Conservation (phyloP, 768 basidiomycete genomes). For the Boletus vermiculosoides region DNA sequence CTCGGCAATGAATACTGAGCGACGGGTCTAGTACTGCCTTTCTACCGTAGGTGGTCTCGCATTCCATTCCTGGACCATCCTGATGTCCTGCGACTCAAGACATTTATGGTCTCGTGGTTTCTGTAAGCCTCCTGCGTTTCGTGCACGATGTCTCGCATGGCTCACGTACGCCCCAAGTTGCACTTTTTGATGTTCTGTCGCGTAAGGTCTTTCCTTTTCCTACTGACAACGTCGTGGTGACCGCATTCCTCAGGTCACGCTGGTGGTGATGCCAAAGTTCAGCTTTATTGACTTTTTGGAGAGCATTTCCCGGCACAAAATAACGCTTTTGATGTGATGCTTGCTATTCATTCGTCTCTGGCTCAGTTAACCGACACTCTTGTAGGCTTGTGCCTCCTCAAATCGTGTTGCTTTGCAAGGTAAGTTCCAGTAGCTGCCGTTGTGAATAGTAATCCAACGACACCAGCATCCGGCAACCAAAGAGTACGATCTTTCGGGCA, state of each 20-base stretch:
- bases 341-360: neutral
- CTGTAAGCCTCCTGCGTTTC: constrained; percentile 36
- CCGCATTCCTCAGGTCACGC: constrained; percentile 40
- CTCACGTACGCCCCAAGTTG: constrained; percentile 35
- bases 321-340: constrained; percentile 54
- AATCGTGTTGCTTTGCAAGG: constrained; percentile 66
- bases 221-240: neutral
- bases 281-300: constrained; percentile 59
- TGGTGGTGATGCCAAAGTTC: constrained; percentile 64
- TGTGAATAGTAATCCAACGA: neutral
- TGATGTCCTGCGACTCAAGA: constrained; percentile 37
- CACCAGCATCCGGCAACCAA: constrained; percentile 51
- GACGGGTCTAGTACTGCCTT: constrained; percentile 49
- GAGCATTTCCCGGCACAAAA: constrained; percentile 56
- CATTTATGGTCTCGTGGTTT: constrained; percentile 59
- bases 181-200: constrained; percentile 55
- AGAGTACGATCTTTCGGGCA: constrained; percentile 48
- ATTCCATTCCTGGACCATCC: neutral
- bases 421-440: constrained; percentile 18
- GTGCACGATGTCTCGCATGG: neutral
- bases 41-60: constrained; percentile 49
- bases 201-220: constrained; percentile 31
- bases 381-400: constrained; percentile 64
- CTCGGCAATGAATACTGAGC: constrained; percentile 15
- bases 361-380: neutral